Base-by-base conservation (phyloP, 2,329 filamentous ascomycete species). In the Cladorrhinum sp. region DNA sequence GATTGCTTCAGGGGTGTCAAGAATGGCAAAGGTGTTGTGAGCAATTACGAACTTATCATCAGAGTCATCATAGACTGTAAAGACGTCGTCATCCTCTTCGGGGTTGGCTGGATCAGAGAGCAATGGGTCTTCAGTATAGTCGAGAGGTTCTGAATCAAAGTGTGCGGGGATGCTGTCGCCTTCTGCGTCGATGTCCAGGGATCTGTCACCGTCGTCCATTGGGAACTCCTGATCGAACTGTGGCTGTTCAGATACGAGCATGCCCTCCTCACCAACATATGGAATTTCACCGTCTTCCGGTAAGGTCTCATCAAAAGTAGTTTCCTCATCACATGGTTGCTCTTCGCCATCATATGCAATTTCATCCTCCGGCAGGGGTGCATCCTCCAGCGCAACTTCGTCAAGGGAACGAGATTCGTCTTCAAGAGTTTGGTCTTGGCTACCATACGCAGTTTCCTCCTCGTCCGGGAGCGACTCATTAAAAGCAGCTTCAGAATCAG, bases 21-120 rank as follows among this genome's bases (percentile, higher is more conserved):
- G 58, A 48, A 65, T 53, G 32, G 53, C 63, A 27, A 52, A 65
- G 18, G 25, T 58, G 41, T 65, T 65, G n/a, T 49, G 50, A 23
- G 54, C 45, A 16, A 65, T 29, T 1, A 24, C 32, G 25, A 49
- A 53, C 32, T 59, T 55, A 3, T 60, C 57, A 6, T 59, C 57
- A 18, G 57, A 58, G 32, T 48, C 54, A 25, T 55, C 55, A 18
- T 48, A 56, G 8, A 56, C 53, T 5, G 53, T 56, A n/a, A 56
- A 56, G n/a, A 56, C 59, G 16, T 51, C 32, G n/a, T 49, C 36
- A n/a, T 57, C 57, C 7, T 58, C 49, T 16, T 52, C 56, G 24
- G 27, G 20, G 20, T 45, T 9, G 13, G 45, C 38, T 18, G 25
- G 20, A 9, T n/a, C 38, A 9, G 55, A 32, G 5, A 52, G 36